Evolutionary conservation across 192 early-diverging fungal species (phyloP).

Genomic region (Coemansia interrupta): DNA sequence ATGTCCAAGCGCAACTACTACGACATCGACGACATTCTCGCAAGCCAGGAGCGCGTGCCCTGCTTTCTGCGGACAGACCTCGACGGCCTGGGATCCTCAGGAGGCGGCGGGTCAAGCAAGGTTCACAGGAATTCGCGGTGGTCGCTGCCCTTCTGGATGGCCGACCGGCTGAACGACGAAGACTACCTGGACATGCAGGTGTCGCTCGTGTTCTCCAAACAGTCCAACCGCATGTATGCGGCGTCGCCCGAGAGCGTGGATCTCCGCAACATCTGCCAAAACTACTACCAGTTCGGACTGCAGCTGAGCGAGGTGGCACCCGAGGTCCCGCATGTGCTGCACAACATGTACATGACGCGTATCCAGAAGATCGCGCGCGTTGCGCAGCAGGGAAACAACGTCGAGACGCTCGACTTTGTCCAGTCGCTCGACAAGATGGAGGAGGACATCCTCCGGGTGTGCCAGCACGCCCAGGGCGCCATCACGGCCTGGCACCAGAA

Average conservation of each 20-base stretch:
- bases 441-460: constrained; percentile 30
- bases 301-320: constrained; percentile 50
- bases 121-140: constrained; percentile 49
- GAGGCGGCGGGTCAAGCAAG: constrained; percentile 44
- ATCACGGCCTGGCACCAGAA: constrained; percentile 38
- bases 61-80: constrained; percentile 48
- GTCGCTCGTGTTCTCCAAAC: constrained; percentile 47
- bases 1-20: constrained; percentile 48
- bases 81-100: constrained; percentile 47
- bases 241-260: constrained; percentile 50
- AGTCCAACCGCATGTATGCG: constrained; percentile 51
- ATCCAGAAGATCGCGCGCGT: constrained; percentile 38
- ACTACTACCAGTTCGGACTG: constrained; percentile 51
- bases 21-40: constrained; percentile 53
- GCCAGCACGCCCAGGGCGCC: constrained; percentile 38
- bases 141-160: constrained; percentile 55
- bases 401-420: constrained; percentile 48
- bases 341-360: constrained; percentile 49
- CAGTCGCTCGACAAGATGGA: constrained; percentile 46
- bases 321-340: constrained; percentile 42
- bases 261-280: constrained; percentile 43
- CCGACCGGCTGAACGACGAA: constrained; percentile 51
- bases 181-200: constrained; percentile 49
- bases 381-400: constrained; percentile 46
- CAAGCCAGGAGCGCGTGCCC: constrained; percentile 49